Base-by-base conservation (phyloP, 768 basidiomycete genomes). In the Chalciporus piperatus region DNA sequence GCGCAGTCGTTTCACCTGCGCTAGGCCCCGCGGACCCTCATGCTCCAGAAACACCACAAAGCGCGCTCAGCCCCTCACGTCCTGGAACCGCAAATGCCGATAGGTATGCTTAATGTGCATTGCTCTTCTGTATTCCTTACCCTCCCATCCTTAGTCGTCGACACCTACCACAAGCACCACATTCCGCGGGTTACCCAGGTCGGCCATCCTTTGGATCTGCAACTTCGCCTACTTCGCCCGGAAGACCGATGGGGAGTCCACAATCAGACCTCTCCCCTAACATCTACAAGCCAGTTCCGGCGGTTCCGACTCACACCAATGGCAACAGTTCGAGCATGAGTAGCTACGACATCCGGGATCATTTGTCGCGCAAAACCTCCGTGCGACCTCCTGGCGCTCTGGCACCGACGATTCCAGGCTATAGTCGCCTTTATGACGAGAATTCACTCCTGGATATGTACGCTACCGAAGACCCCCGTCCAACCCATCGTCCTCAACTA, bases 211-310 rank as follows among this genome's bases (percentile, higher is more conserved):
- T 41, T 3, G 62, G 56, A 16, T 63, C 69, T 28, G 47, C 43
- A 43, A 47, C 53, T n/a, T 59, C 62, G 1, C 59, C 63, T 0
- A 55, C 33, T 12, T 50, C 61, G 23, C n/a, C 51, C 14, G 55
- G 47, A 22, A 70, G 50, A 51, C 54, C 53, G 16, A n/a, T 39
- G 23, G 16, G 22, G 25, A 47, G 39, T 45, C 44, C 47, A 19
- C 64, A 55, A 33, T 45, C 62, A 3, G 67, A 69, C 20, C 9
- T 47, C 14, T 16, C 17, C 4, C 56, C 59, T 1, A 69, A 67
- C 28, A 37, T 70, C 14, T 55, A 67, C 55, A 69, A 69, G 48
- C 67, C 67, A 12, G 67, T 69, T 4, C 67, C 67, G 7, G 59
- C 67, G 2, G 57, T 69, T 10, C 67, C 67, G 2, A 28, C 47